phyloP scores from a whole-genome alignment of 208 protist species.

The Vickermania ingenoplastis region DNA sequence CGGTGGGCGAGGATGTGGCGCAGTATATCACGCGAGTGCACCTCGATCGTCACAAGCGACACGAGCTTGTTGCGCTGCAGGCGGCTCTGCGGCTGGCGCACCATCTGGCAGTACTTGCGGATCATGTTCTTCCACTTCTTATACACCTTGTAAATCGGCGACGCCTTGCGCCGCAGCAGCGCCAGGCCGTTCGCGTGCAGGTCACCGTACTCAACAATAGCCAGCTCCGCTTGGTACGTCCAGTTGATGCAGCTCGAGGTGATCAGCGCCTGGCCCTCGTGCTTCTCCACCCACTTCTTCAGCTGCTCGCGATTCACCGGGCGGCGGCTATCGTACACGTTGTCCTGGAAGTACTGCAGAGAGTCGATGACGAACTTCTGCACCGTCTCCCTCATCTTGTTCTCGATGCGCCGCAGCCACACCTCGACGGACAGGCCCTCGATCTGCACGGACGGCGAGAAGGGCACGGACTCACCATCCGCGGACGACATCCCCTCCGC shows the following conservation, averaged over 20 bases:
- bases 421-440: conserved; percentile 90
- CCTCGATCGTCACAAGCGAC: conserved; percentile 97
- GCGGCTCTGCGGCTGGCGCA: conserved; percentile 85
- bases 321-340: conserved; percentile 67
- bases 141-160: conserved; percentile 86
- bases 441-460: conserved; percentile 73
- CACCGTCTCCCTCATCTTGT: conserved; percentile 89
- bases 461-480: conserved; percentile 93
- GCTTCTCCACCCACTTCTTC: conserved; percentile 84
- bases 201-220: conserved; percentile 84
- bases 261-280: conserved; percentile 93
- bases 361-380: conserved; percentile 73
- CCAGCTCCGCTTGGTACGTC: conserved; percentile 90
- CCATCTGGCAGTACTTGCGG: conserved; percentile 93
- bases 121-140: conserved; percentile 93
- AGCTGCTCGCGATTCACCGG: conserved; percentile 66
- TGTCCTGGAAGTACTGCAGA: conserved; percentile 69
- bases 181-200: conserved; percentile 62
- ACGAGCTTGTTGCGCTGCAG: conserved; percentile 94
- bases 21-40: conserved; percentile 97
- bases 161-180: conserved; percentile 83
- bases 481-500: conserved; percentile 78
- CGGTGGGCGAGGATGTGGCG: conserved; percentile 86
- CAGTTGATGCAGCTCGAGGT: conserved; percentile 95
- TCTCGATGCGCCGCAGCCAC: conserved; percentile 90